Base-by-base conservation (phyloP, 148 eudicot species). In the Bassia scoparia region DNA sequence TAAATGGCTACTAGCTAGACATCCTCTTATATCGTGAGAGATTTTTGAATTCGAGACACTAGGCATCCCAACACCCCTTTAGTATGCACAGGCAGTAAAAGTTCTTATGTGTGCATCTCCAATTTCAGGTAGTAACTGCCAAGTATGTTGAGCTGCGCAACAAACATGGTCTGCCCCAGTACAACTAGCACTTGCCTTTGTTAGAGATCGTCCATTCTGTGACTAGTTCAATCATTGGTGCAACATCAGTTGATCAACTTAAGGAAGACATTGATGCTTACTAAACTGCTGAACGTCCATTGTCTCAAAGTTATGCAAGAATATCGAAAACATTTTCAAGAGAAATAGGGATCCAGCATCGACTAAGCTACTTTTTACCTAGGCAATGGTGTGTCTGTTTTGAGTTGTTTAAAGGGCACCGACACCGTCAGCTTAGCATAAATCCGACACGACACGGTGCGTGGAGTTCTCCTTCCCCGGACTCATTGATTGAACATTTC, bases 271-370 rank as follows among this genome's bases (percentile, higher is more conserved):
- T 94, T 5, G 91, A 91, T 72, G 97, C 97, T 70, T 84, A 85
- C 74, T 48, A 89, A 69, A 85, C 87, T 8, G 83, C 86, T 1
- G 87, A 82, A 38, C 78, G 97, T 65, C 96, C 97, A 72, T 76
- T 94, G 78, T 72, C 97, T 43, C 76, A 83, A 94, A 81, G 76
- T 94, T 48, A 78, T 84, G 87, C 83, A 80, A 43, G 97, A 87
- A 37, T n/a, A 78, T 94, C 21, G 93, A 94, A 75, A 44, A 53
- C 50, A 77, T 91, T 70, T 94, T 89, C 85, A 94, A 88, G 82
- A 89, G 92, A 84, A 85, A 84, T 75, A 93, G 89, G 84, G 98
- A 93, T 80, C 98, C 98, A 3, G 91, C 98, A 11, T 88, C 81
- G 84, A 83, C 60, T 81, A 55, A 81, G 62, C 56, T 17, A 41